Base-by-base conservation (phyloP, 2,329 filamentous ascomycete species). In the Anthostomella pinea region DNA sequence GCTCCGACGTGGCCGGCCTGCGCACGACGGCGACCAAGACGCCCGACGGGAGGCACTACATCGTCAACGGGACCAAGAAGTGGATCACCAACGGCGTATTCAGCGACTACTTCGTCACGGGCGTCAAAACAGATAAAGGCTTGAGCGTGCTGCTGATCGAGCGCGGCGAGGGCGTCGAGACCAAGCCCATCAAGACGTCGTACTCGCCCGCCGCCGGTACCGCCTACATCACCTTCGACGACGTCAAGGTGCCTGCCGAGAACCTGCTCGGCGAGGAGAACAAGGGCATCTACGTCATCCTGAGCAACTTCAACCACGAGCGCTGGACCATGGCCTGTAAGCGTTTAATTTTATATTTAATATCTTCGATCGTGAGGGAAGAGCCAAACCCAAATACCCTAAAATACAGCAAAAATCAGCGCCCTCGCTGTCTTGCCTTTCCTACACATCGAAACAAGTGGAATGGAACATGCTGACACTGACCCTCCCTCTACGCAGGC, bases 221-320 rank as follows among this genome's bases (percentile, higher is more conserved):
- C 0, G 77, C 85, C 3, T 91, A 78, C 60, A 77, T 94, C 53
- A 86, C 87, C 33, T 91, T 87, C 60, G 85, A 90, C 64, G 85
- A 93, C 49, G 87, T 90, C 62, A 89, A 88, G 68, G 87, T 94
- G 0, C 87, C 88, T 0, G 83, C 79, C 0, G 76, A 81, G 57
- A 82, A 93, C 62, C 68, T 94, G 11, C 69, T 95, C 5, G 88
- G 88, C 43, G 70, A 86, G 57, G 87, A 94, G 65, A 79, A 93
- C 70, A 86, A 91, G 67, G 88, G 88, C 6, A 90, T 94, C 56
- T 76, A 83, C 44, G 85, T 93, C 19, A 87, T 94, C 56, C 68
- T 93, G 57, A 80, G 77, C 65, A 94, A 94, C 67, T 94, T 94
- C 69, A 93, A 93, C 71, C 86, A 93, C 65, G 86, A 89, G 67